Conservation (phyloP, 768 basidiomycete species). For the Amanita rubescens region DNA sequence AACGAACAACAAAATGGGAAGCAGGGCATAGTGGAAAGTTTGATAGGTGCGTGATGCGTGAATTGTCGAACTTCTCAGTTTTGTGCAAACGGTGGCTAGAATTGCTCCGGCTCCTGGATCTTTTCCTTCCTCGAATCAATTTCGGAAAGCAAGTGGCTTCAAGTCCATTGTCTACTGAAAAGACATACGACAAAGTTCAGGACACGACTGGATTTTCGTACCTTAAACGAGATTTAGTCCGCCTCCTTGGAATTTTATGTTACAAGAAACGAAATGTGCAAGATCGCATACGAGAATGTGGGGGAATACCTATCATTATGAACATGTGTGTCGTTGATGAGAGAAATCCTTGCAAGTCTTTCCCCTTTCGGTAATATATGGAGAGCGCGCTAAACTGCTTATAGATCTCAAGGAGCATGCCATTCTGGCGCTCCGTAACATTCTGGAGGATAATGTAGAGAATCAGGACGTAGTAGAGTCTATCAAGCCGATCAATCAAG, state of each 20-base stretch:
- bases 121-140: slow-evolving; percentile 80
- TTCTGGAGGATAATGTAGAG: slow-evolving; percentile 67
- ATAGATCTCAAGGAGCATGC: slow-evolving; percentile 90
- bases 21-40: slow-evolving; percentile 42
- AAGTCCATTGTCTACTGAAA: slow-evolving; percentile 19
- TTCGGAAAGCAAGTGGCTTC: slow-evolving; percentile 56
- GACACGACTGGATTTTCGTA: slow-evolving; percentile 66
- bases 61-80: neutral
- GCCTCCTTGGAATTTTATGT: slow-evolving; percentile 72
- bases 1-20: slow-evolving; percentile 35
- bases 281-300: slow-evolving; percentile 61
- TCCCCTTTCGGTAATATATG: slow-evolving; percentile 9
- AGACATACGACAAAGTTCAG: slow-evolving; percentile 6
- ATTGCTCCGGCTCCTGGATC: slow-evolving; percentile 64
- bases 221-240: slow-evolving; percentile 86
- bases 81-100: slow-evolving; percentile 33
- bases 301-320: slow-evolving; percentile 78
- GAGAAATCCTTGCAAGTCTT: slow-evolving; percentile 79
- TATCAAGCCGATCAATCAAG: slow-evolving; percentile 55
- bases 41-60: slow-evolving; percentile 43
- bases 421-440: slow-evolving; percentile 72
- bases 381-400: slow-evolving; percentile 2
- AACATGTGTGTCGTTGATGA: slow-evolving; percentile 88
- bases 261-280: slow-evolving; percentile 60
- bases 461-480: slow-evolving; percentile 77